Evolutionary conservation across 2,329 filamentous ascomycete genomes (phyloP).

Genomic region (Phialophora verrucosa): DNA sequence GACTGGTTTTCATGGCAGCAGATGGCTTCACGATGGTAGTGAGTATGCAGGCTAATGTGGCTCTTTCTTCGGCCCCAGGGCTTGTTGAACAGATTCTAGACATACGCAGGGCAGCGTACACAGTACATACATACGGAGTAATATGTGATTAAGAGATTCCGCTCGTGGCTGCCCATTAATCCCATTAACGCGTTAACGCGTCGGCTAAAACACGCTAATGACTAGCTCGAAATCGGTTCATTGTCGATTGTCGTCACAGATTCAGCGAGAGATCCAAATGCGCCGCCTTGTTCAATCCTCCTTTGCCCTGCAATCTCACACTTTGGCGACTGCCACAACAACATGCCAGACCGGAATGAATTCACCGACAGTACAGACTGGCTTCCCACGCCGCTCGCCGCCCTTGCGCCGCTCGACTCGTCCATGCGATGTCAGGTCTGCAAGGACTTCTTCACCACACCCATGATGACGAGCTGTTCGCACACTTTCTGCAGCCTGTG

Average conservation of each 20-base stretch:
- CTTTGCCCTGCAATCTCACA: background rate
- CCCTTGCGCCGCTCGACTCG: slow-evolving; percentile 68
- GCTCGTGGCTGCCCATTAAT: background rate
- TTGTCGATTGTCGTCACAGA: slow-evolving; percentile 5
- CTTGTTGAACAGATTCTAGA: background rate
- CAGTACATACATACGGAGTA: background rate
- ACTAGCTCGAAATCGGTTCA: background rate
- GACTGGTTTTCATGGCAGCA: background rate
- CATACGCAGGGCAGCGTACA: background rate
- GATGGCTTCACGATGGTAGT: background rate
- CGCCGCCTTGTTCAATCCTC: background rate
- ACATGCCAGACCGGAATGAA: slow-evolving; percentile 32
- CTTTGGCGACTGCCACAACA: background rate
- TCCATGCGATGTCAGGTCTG: slow-evolving; percentile 94
- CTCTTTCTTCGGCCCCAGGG: background rate
- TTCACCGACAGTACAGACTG: slow-evolving; percentile 55
- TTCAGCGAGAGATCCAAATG: background rate
- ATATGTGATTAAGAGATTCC: background rate
- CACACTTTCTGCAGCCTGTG: slow-evolving; percentile 98
- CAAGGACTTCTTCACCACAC: slow-evolving; percentile 95
- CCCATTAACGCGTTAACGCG: background rate
- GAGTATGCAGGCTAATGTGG: background rate
- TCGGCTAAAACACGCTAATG: background rate
- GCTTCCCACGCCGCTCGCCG: slow-evolving; percentile 53
- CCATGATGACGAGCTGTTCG: slow-evolving; percentile 91